These are phyloP conservation scores for Starmerella bombicola DNA, from an alignment of 805 yeast genomes.

Conservation along the genomic window DNA sequence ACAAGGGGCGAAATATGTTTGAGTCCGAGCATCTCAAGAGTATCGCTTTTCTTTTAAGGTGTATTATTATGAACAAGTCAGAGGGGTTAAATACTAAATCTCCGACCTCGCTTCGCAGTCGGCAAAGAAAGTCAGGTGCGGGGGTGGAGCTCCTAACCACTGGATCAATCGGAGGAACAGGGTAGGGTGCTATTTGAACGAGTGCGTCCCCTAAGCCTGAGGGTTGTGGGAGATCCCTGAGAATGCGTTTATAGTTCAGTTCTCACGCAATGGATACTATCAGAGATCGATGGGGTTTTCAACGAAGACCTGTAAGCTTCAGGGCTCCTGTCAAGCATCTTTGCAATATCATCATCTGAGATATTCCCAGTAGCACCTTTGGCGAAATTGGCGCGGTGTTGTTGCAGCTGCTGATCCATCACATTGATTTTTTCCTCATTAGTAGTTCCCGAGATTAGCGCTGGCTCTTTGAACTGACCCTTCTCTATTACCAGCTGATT, in stretches of 20 bases:
- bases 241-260: slow-evolving; percentile 7
- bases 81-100: too few relatives aligned
- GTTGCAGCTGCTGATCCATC: slow-evolving; percentile 19
- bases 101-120: too few relatives aligned
- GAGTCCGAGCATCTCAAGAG: background rate
- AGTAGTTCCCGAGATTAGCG: slow-evolving; percentile 3
- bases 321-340: slow-evolving; percentile 21
- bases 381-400: slow-evolving; percentile 37
- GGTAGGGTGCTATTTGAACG: too few relatives aligned
- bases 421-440: slow-evolving; percentile 15
- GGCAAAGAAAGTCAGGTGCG: too few relatives aligned
- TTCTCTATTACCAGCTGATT: slow-evolving; percentile 63
- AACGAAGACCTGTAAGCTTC: slow-evolving; percentile 19
- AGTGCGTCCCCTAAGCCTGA: too few relatives aligned
- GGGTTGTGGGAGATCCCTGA: too few relatives aligned
- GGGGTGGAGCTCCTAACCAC: too few relatives aligned
- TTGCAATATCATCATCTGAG: slow-evolving; percentile 14
- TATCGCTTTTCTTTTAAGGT: background rate
- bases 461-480: slow-evolving; percentile 34
- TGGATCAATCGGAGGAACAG: too few relatives aligned
- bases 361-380: slow-evolving; percentile 18
- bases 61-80: too few relatives aligned
- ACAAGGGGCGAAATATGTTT: background rate
- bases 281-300: slow-evolving; percentile 13
- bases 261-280: slow-evolving; percentile 14